Conservation (phyloP, 805 yeast genomes). For the Lachancea nothofagi region DNA sequence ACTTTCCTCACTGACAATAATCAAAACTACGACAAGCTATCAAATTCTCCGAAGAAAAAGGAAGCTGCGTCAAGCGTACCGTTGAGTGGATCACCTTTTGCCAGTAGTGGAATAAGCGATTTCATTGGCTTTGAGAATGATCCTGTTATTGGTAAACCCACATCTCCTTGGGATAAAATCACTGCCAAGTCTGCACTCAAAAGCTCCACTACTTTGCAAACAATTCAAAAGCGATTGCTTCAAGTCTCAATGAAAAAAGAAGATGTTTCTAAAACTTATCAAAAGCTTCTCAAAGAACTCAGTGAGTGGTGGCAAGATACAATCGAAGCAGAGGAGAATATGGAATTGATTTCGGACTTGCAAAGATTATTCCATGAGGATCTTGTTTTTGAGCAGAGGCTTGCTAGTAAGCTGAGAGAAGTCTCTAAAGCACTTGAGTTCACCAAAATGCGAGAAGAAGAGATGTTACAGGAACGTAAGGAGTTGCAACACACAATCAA, state of each 20-base stretch:
- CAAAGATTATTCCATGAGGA: slow-evolving; percentile 23
- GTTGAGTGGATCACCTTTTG: slow-evolving; percentile 11
- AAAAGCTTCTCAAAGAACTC: slow-evolving; percentile 20
- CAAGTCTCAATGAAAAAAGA: slow-evolving; percentile 17
- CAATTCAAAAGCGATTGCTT: slow-evolving; percentile 17
- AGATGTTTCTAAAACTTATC: slow-evolving; percentile 17
- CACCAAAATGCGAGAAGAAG: slow-evolving; percentile 24
- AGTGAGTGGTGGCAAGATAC: slow-evolving; percentile 19
- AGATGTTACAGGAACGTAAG: slow-evolving; percentile 20
- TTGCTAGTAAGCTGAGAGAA: slow-evolving; percentile 15
- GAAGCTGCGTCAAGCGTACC: slow-evolving; percentile 4
- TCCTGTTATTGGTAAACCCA: not conserved
- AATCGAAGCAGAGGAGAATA: slow-evolving; percentile 11
- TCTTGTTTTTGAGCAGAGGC: slow-evolving; percentile 19
- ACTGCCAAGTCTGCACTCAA: slow-evolving; percentile 8
- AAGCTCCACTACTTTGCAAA: slow-evolving; percentile 12
- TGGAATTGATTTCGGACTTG: slow-evolving; percentile 19
- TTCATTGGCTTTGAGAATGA: slow-evolving; percentile 10
- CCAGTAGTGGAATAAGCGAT: slow-evolving; percentile 3
- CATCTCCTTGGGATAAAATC: slow-evolving; percentile 6
- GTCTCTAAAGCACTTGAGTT: slow-evolving; percentile 21
- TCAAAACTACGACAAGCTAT: slow-evolving; percentile 2
- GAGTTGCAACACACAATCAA: slow-evolving; percentile 17
- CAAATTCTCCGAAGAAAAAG: slow-evolving; percentile 5
- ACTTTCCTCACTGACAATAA: slow-evolving; percentile 27